phyloP scores from a whole-genome alignment of 257 asterid species.

The Galeopsis tetrahit region DNA sequence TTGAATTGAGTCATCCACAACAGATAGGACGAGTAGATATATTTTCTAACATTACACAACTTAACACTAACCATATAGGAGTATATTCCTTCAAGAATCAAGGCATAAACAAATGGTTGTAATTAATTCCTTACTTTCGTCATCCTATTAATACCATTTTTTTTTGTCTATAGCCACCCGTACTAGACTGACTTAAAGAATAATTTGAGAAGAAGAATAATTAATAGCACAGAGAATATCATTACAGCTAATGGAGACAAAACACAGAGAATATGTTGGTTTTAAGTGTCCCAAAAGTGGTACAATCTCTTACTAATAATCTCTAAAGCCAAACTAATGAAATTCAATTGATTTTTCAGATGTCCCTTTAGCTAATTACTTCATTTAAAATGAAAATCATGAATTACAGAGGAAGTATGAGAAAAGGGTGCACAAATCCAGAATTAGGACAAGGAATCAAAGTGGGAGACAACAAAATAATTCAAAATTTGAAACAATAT shows the following conservation, averaged over 20 bases:
- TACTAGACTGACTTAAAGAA: slow-evolving; percentile 18
- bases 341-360: slow-evolving; percentile 8
- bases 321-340: not conserved
- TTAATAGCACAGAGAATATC: not conserved
- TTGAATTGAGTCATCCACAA: too few species aligned
- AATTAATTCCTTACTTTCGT: slow-evolving; percentile 19
- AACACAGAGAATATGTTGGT: slow-evolving; percentile 9
- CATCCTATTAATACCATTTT: not conserved
- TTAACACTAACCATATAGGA: slow-evolving; percentile 7
- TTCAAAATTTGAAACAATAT: slow-evolving; percentile 25
- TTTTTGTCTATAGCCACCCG: not conserved
- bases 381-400: not conserved
- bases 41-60: slow-evolving; percentile 44
- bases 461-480: slow-evolving; percentile 24
- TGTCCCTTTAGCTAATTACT: not conserved
- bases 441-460: slow-evolving; percentile 11
- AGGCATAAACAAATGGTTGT: slow-evolving; percentile 26
- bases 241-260: slow-evolving; percentile 1
- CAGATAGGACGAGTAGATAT: slow-evolving; percentile 21
- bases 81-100: slow-evolving; percentile 31
- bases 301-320: not conserved
- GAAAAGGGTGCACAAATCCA: not conserved
- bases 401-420: not conserved
- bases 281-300: not conserved
- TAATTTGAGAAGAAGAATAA: slow-evolving; percentile 16